Evolutionary conservation across 176 grass and related monocot species (phyloP), one percentile per base, ranked within the genome.

Genomic region (Cenchrus americanus): DNA sequence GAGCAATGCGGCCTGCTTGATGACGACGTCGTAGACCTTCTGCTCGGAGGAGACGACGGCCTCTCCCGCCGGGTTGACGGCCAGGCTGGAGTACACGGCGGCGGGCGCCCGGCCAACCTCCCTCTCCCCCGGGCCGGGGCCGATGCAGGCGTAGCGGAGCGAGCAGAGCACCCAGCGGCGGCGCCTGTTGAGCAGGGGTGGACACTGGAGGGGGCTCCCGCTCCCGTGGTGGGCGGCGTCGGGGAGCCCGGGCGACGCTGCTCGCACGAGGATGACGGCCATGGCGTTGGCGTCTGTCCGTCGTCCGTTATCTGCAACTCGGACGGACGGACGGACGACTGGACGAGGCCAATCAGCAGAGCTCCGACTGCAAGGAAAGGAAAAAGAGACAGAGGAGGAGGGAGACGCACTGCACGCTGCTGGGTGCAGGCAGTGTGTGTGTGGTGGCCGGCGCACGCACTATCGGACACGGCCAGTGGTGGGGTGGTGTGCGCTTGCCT

Each of bases 21-120:
- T 26, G 17, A 98, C 91, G 52, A 90, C 87, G 80, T 98, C 91
- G 84, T 93, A 98, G 40, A 98, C 96, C 89, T 88, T 98, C 85
- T 95, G 89, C 64, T 98, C 96, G 0, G 96, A 93, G 0, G 96
- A 88, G 59, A 92, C 47, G 66, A 81, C 83, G 32, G 89, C 86
- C 50, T 89, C 95, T 1, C 66, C 90, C 0, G 89, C 61, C 0
- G 89, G 87, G 79, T 76, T 95, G 50, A 84, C 91, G 0, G 88
- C 83, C 14, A 98, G 83, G 88, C 89, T 95, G 62, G 96, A 94
- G 8, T 83, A 86, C 0, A 90, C 64, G 0, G 84, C 88, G 0
- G 83, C 81, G 2, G 83, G 65, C 1, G 83, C 64, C 55, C 82
- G 59, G 14, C 14, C 74, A 13, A 18, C 5, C 24, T 75, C 78